Base-by-base conservation (phyloP, 225 moss, liverwort and hornwort species). In the Bryum argenteum region DNA sequence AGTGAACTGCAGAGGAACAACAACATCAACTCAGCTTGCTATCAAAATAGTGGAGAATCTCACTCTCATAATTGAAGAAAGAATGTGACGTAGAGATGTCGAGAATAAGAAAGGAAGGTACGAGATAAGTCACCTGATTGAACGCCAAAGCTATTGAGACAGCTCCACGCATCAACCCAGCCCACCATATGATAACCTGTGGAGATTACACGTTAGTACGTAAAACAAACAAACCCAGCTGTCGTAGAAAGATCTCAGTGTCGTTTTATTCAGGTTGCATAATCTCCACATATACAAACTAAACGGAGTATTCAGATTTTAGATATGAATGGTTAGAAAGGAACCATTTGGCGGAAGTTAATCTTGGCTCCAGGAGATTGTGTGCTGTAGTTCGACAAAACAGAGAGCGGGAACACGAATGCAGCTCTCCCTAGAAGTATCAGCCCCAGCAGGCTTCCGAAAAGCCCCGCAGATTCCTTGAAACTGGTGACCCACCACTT, bases 101-200 rank as follows among this genome's bases (percentile, higher is more conserved):
- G 16, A 48, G 17, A 17, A 48, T 15, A 48, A 48, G 48, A 48
- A 16, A 15, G 48, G 16, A 3, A 48, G 47, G 59, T 47, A 33
- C 4, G 52, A 75, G 16, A 20, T 14, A 72, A 33, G 48, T n/a
- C 71, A 83, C 86, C 77, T 89, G 94, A 70, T 91, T 94, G 61
- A 94, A 98, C 16, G 92, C 91, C 50, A 98, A 70, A 45, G 97
- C 91, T 48, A 98, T 91, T 58, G 97, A 94, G 66, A 98, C 97
- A 16, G 94, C 97, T 71, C 97, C 97, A 61, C 94, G 82, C 97
- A 98, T 98, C 63, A 98, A 69, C 55, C 97, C 94, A 40, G 94
- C 94, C 94, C 94, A 98, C 92, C 92, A 98, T 14, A 92, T 94
- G 71, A 94, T 88, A 38, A 91, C 33, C 83, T 89, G 71, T 65